Conservation (phyloP, 345 rosid genomes). For the Populus deltoides region DNA sequence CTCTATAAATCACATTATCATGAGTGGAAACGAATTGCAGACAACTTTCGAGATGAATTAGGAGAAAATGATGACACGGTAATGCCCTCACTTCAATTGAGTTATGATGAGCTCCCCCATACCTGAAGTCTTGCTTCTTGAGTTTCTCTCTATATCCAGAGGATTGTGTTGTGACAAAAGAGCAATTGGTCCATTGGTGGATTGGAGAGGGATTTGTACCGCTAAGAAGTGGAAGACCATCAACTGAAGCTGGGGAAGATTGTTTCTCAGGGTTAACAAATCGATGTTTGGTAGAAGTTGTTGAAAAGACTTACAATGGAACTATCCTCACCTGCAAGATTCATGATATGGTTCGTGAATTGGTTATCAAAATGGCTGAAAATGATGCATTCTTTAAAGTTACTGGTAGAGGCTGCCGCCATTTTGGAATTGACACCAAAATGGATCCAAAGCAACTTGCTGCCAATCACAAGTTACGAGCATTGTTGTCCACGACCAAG, state of each 20-base stretch:
- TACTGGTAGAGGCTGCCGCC: slow-evolving; percentile 37
- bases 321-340: slow-evolving; percentile 36
- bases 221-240: slow-evolving; percentile 37
- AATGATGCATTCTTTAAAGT: slow-evolving; percentile 45
- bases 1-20: slow-evolving; percentile 40
- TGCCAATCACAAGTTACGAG: slow-evolving; percentile 46
- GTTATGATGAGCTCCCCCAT: slow-evolving; percentile 65
- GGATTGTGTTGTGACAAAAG: slow-evolving; percentile 52
- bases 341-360: slow-evolving; percentile 49
- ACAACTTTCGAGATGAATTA: slow-evolving; percentile 52
- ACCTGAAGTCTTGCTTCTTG: slow-evolving; percentile 62
- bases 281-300: slow-evolving; percentile 61
- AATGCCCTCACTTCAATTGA: slow-evolving; percentile 61
- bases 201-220: slow-evolving; percentile 65
- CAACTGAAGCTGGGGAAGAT: slow-evolving; percentile 52
- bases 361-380: slow-evolving; percentile 31
- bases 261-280: slow-evolving; percentile 56
- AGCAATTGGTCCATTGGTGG: slow-evolving; percentile 69
- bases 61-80: slow-evolving; percentile 46
- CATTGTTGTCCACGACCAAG: slow-evolving; percentile 57
- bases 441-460: slow-evolving; percentile 36
- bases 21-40: slow-evolving; percentile 52
- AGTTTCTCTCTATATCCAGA: slow-evolving; percentile 67
- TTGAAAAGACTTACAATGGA: slow-evolving; percentile 55
- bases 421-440: slow-evolving; percentile 37